A percentile compares a stretch with the other conserved stretches of the same genome.
These are phyloP conservation scores for Rhizoctonia solani DNA, from an alignment of 1,284 basidiomycete genomes.

Conservation along the genomic window DNA sequence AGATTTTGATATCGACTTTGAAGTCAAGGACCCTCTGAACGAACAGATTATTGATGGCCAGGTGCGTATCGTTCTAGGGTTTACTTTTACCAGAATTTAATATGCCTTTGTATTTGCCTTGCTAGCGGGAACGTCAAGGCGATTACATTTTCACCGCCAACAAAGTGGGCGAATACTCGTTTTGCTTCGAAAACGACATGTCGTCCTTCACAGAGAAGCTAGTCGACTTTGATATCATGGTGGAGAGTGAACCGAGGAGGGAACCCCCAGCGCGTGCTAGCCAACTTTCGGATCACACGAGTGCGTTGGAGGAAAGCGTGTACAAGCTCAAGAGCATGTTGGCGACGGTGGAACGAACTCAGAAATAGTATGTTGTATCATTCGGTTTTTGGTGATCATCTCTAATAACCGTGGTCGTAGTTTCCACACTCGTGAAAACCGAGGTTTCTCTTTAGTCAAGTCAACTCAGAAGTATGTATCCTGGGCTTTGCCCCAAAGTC, in stretches of 20 bases:
- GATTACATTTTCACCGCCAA: constrained; percentile 98
- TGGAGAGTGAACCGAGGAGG: constrained; percentile 89
- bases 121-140: constrained; percentile 82
- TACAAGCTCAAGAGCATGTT: constrained; percentile 86
- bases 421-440: constrained; percentile 80
- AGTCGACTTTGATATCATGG: constrained; percentile 97
- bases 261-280: constrained; percentile 79
- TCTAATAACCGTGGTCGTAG: constrained; percentile 47
- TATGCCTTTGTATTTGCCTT: background rate
- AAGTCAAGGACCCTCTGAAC: constrained; percentile 87
- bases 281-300: constrained; percentile 89
- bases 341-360: constrained; percentile 83
- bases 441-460: constrained; percentile 78
- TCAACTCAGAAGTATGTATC: constrained; percentile 71
- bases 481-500: constrained; percentile 45
- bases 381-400: background rate
- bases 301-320: constrained; percentile 88
- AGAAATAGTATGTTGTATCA: constrained; percentile 74
- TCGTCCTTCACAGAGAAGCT: constrained; percentile 88
- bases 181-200: constrained; percentile 99
- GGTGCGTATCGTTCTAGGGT: background rate
- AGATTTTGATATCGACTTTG: constrained; percentile 95
- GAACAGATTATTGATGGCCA: constrained; percentile 82
- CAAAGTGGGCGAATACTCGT: constrained; percentile 91
- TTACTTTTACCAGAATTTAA: background rate